Evolutionary conservation across 495 filamentous ascomycete genomes (phyloP), one percentile per base, ranked within the genome.

Genomic region (Penicillium odoratum): DNA sequence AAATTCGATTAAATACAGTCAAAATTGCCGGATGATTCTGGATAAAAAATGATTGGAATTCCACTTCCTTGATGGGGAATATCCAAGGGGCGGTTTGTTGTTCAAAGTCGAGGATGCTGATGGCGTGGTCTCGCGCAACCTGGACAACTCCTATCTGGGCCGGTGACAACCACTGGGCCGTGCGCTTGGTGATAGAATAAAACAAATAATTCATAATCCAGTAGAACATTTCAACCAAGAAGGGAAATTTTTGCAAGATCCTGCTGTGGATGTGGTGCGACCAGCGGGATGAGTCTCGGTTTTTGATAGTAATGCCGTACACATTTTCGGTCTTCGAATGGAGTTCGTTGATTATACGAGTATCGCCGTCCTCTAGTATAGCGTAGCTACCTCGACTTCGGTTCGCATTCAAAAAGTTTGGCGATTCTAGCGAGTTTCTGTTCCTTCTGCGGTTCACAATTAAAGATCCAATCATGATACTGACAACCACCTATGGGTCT

Each of bases 121-220:
- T 71, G 25, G 79, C 86, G 61, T 91, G 87, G 26, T 74, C 71
- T 67, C 89, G 79, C 6, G 88, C 88, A 15, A 85, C 76, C 59
- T 87, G 81, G 70, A 88, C 88, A 28, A 91, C 86, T 42, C 75
- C 78, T 36, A 81, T 75, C 13, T 74, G 67, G 16, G 67, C 65
- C 4, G 70, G 68, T 33, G 60, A 60, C 15, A 73, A 47, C 38
- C 51, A 58, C 56, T 84, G 78, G 15, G 86, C 78, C n/a, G 83
- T 71, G 48, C 86, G 73, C 52, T 85, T 83, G 33, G 87, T 85
- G 45, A 77, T 63, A 47, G 76, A 75, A 68, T 88, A 86, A 70
- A 89, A 83, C 60, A 81, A 80, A 65, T 87, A 88, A 48, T 85
- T 88, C 76, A 61, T 81, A 69, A 48, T 87, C 90, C 56, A 97